Evolutionary conservation across 2,329 filamentous ascomycete genomes (phyloP), one percentile per base, ranked within the genome.

Genomic region (Fusarium fujikuroi): DNA sequence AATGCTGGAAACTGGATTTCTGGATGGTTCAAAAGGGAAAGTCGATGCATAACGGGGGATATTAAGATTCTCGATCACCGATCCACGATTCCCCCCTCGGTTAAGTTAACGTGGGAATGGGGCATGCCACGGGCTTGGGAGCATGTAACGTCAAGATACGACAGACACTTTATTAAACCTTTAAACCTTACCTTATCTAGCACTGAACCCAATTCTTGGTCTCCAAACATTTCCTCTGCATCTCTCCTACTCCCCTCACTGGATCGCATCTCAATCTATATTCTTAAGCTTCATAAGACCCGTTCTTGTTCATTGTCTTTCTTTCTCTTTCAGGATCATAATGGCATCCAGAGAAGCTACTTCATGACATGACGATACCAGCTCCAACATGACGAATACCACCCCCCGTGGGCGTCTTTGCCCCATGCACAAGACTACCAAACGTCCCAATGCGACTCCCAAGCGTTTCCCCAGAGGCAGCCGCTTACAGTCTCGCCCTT

Each of bases 401-500:
- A 67, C 32, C 47, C 57, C 60, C 47, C 62, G 57, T 32, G 59
- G 71, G 53, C 46, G 52, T 40, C 34, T 61, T 34, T 49, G 68
- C 60, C 52, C 60, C n/a, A 40, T 47, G 54, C 37, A 62, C 53
- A 25, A 60, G 40, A 63, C 59, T 47, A 40, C 49, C 54, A 66
- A 66, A 50, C 18, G 56, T 62, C 37, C 47, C 60, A 44, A 67
- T 32, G 36, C 67, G 63, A 58, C 36, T 25, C 39, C 66, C 36
- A 56, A 61, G 42, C 69, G 36, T 43, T 60, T 72, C 47, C 34
- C 72, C 54, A 79, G 81, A 73, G 82, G 82, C 69, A 75, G 79
- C 67, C 81, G 81, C 61, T 79, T 84, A 77, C 83, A 82, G 78
- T 80, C 83, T 54, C 84, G 87, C 65, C 87, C 87, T 11, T 87